Conservation (phyloP, 2,329 filamentous ascomycete genomes). For the Diaporthe citri region DNA sequence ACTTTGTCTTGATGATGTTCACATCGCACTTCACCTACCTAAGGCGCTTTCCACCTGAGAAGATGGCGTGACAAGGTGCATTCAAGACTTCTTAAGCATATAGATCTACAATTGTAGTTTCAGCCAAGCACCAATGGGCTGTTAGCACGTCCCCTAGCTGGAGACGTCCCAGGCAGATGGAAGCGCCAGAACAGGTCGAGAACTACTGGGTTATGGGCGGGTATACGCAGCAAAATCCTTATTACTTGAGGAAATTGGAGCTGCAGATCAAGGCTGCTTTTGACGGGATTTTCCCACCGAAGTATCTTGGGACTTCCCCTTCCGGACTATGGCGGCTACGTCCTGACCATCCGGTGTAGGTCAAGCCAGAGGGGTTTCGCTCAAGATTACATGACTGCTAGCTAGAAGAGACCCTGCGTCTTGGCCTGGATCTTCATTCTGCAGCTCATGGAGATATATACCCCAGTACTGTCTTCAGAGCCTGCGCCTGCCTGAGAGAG, state of each 20-base stretch:
- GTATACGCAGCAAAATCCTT: background rate
- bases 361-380: background rate
- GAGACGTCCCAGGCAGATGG: background rate
- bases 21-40: too few relatives aligned
- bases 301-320: background rate
- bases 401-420: background rate
- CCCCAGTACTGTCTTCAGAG: background rate
- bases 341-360: background rate
- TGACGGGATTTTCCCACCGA: too few relatives aligned
- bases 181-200: background rate
- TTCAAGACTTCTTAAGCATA: too few relatives aligned
- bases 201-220: background rate
- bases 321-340: background rate
- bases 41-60: too few relatives aligned
- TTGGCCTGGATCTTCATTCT: background rate
- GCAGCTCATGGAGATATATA: too few relatives aligned
- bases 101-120: too few relatives aligned
- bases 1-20: too few relatives aligned
- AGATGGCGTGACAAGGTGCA: too few relatives aligned
- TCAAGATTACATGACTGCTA: background rate
- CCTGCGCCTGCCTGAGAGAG: background rate
- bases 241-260: background rate
- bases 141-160: too few relatives aligned
- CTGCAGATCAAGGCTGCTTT: background rate
- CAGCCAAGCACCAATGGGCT: too few relatives aligned